phyloP scores from a whole-genome alignment of 768 basidiomycete genomes.

The Peribolospora baueri region DNA sequence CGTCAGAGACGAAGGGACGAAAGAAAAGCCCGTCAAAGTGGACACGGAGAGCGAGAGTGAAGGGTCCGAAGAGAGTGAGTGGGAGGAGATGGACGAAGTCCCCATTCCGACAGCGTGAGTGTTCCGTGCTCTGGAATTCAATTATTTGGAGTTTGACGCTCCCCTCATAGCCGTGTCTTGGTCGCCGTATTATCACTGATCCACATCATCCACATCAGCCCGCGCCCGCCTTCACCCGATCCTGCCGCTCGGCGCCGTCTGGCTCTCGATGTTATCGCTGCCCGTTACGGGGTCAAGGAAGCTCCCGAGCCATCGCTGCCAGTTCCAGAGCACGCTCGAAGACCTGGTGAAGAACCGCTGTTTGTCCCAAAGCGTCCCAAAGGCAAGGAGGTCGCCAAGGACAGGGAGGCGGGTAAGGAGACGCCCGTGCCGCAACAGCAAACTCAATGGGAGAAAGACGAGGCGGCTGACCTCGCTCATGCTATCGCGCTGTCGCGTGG shows the following conservation, averaged over 20 bases:
- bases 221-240: slow-evolving; percentile 2
- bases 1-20: slow-evolving; percentile 38
- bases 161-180: neutral
- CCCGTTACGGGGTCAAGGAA: neutral
- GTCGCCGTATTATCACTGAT: neutral
- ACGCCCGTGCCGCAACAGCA: too few relatives aligned
- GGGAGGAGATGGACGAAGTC: slow-evolving; percentile 58
- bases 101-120: slow-evolving; percentile 19
- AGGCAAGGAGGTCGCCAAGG: too few relatives aligned
- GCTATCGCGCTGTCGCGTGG: too few relatives aligned
- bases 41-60: slow-evolving; percentile 17
- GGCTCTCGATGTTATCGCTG: slow-evolving; percentile 6
- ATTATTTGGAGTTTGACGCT: slow-evolving; percentile 11
- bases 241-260: slow-evolving; percentile 4
- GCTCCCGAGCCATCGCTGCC: neutral
- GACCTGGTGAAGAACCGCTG: too few relatives aligned
- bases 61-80: slow-evolving; percentile 25
- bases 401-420: too few relatives aligned
- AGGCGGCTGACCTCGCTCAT: too few relatives aligned
- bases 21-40: slow-evolving; percentile 23
- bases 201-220: neutral
- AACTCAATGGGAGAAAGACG: too few relatives aligned
- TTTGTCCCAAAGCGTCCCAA: too few relatives aligned
- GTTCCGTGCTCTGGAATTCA: slow-evolving; percentile 20
- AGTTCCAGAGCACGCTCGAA: too few relatives aligned